phyloP scores from a whole-genome alignment of 306 rosid genomes.

The Pterocarpus santalinus region DNA sequence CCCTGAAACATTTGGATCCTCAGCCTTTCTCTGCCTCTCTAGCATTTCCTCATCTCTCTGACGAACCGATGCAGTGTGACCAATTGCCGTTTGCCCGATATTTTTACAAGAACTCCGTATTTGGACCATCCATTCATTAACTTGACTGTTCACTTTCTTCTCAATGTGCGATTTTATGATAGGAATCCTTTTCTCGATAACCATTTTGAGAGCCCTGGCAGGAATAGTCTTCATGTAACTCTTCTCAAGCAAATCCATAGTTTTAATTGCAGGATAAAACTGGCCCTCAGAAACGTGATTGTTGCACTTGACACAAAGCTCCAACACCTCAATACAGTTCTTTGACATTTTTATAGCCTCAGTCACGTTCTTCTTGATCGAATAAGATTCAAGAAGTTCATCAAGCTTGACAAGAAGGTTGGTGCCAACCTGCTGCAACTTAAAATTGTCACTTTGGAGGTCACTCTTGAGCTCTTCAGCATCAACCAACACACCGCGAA shows the following conservation, averaged over 20 bases:
- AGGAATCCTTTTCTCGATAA: slow-evolving; percentile 78
- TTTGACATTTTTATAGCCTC: slow-evolving; percentile 85
- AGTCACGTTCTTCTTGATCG: slow-evolving; percentile 78
- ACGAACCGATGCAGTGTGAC: slow-evolving; percentile 72
- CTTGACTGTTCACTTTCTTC: slow-evolving; percentile 79
- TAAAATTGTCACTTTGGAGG: slow-evolving; percentile 86
- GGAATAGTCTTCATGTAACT: slow-evolving; percentile 67
- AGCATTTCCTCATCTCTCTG: slow-evolving; percentile 84
- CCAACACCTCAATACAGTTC: slow-evolving; percentile 78
- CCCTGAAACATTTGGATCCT: slow-evolving; percentile 62
- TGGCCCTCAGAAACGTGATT: slow-evolving; percentile 73
- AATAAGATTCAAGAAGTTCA: slow-evolving; percentile 89
- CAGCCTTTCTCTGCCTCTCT: slow-evolving; percentile 75
- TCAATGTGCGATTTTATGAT: slow-evolving; percentile 76
- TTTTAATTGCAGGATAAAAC: slow-evolving; percentile 84
- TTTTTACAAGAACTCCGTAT: slow-evolving; percentile 81
- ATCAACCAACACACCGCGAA: slow-evolving; percentile 89
- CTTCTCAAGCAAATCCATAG: slow-evolving; percentile 84
- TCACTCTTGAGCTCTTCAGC: slow-evolving; percentile 96
- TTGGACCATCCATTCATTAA: slow-evolving; percentile 94
- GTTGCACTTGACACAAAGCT: slow-evolving; percentile 91
- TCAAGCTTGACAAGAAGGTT: slow-evolving; percentile 80
- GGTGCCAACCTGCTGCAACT: slow-evolving; percentile 92
- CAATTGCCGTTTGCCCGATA: slow-evolving; percentile 86
- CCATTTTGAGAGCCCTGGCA: slow-evolving; percentile 70